These are phyloP conservation scores for Tulasnella sp. DNA, from an alignment of 768 basidiomycete species.

Conservation along the genomic window DNA sequence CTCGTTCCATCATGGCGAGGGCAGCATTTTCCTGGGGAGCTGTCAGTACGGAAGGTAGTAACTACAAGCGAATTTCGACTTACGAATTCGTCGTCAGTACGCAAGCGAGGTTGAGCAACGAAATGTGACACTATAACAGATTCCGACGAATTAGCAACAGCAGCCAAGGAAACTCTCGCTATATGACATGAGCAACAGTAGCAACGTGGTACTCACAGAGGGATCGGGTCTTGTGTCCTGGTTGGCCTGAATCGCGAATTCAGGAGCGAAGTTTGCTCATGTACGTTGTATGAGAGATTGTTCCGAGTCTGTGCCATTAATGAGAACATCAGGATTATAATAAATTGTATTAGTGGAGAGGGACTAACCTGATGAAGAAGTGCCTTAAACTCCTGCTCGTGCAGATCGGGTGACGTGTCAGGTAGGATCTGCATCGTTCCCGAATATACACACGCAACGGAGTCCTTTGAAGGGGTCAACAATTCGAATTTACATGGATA, in stretches of 20 bases:
- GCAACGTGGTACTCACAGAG: too few relatives aligned
- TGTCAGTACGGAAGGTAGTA: background rate
- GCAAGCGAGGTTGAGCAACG: too few relatives aligned
- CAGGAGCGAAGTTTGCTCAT: too few relatives aligned
- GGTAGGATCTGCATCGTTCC: background rate
- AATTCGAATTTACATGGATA: background rate
- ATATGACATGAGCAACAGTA: too few relatives aligned
- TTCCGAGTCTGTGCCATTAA: background rate
- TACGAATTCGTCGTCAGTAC: slow-evolving; percentile 90
- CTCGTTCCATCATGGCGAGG: slow-evolving; percentile 96
- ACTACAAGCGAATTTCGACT: slow-evolving; percentile 28
- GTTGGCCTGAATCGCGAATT: too few relatives aligned
- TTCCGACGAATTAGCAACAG: too few relatives aligned
- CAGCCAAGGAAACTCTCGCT: too few relatives aligned
- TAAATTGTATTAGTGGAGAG: background rate
- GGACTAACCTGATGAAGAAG: background rate
- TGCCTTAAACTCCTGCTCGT: background rate
- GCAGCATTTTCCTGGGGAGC: slow-evolving; percentile 79
- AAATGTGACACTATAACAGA: too few relatives aligned
- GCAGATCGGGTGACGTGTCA: background rate
- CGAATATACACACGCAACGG: background rate
- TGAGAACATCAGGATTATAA: background rate
- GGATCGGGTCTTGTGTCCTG: too few relatives aligned
- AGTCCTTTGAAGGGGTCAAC: background rate
- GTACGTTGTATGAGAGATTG: too few relatives aligned